phyloP scores from a whole-genome alignment of 1,284 basidiomycete genomes.

The Trichosporon inkin region DNA sequence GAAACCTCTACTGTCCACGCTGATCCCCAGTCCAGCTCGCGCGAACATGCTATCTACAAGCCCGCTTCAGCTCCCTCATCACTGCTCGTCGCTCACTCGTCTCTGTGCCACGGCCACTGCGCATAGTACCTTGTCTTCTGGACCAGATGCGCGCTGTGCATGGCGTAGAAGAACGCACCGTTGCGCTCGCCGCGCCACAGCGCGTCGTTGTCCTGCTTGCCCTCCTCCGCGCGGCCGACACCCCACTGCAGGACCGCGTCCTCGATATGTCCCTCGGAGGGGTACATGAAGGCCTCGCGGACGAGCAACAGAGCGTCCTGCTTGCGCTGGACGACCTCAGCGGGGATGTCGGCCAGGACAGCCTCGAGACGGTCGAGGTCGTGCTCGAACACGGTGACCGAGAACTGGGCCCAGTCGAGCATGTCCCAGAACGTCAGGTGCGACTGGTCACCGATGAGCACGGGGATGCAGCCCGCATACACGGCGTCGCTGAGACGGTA shows the following conservation, averaged over 20 bases:
- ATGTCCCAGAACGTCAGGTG: constrained; percentile 47
- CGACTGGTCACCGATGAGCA: constrained; percentile 41
- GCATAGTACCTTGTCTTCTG: constrained; percentile 6
- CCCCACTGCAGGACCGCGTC: constrained; percentile 5
- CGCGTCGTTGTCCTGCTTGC: background rate
- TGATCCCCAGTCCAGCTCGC: no score
- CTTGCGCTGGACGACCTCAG: constrained; percentile 32
- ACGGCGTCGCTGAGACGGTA: constrained; percentile 45
- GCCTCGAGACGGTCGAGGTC: constrained; percentile 42
- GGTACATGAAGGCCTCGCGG: constrained; percentile 49
- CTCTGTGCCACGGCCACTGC: constrained; percentile 2
- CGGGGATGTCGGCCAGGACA: constrained; percentile 37
- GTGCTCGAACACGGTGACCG: constrained; percentile 38
- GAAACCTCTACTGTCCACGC: no score
- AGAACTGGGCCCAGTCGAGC: constrained; percentile 47
- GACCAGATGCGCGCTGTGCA: constrained; percentile 24
- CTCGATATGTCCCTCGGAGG: constrained; percentile 27
- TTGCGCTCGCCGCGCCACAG: constrained; percentile 17
- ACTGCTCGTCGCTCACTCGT: background rate
- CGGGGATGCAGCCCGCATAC: constrained; percentile 51
- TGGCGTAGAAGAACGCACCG: constrained; percentile 35
- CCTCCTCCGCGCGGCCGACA: background rate
- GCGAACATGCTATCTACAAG: no score
- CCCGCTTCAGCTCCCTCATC: background rate
- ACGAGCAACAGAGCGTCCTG: constrained; percentile 48